phyloP scores from a whole-genome alignment of 179 eudicot species.

The Vitellaria paradoxa region DNA sequence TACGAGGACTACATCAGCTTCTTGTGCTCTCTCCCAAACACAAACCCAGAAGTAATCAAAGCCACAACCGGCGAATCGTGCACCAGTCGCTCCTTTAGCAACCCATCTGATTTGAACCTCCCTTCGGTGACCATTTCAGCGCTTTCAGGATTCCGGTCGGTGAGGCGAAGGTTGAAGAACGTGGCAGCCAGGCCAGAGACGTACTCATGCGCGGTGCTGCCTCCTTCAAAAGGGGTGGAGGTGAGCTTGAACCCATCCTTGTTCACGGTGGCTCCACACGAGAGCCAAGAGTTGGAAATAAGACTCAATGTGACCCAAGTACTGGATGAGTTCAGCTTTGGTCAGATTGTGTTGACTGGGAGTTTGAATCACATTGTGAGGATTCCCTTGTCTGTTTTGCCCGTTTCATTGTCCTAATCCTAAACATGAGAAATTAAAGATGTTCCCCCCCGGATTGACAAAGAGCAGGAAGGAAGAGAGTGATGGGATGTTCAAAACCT shows the following conservation, averaged over 20 bases:
- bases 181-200: slow-evolving; percentile 65
- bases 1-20: slow-evolving; percentile 77
- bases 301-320: slow-evolving; percentile 48
- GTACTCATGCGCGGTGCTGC: slow-evolving; percentile 54
- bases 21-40: slow-evolving; percentile 74
- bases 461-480: neutral
- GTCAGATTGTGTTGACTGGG: slow-evolving; percentile 82
- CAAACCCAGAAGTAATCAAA: slow-evolving; percentile 45
- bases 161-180: slow-evolving; percentile 50
- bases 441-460: neutral
- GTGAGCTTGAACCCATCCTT: slow-evolving; percentile 54
- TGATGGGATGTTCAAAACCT: neutral
- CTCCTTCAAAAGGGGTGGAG: slow-evolving; percentile 52
- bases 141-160: slow-evolving; percentile 36
- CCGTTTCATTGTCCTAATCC: slow-evolving; percentile 31
- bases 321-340: slow-evolving; percentile 55
- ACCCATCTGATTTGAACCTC: slow-evolving; percentile 78
- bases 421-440: neutral
- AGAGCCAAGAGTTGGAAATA: slow-evolving; percentile 54
- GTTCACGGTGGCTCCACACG: slow-evolving; percentile 60
- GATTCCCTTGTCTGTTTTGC: slow-evolving; percentile 65
- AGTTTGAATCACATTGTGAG: slow-evolving; percentile 75
- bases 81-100: slow-evolving; percentile 33
- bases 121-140: slow-evolving; percentile 77
- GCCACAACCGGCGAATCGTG: slow-evolving; percentile 78